Evolutionary conservation across 2,329 filamentous ascomycete species (phyloP).

Genomic region (Amphichorda felina): DNA sequence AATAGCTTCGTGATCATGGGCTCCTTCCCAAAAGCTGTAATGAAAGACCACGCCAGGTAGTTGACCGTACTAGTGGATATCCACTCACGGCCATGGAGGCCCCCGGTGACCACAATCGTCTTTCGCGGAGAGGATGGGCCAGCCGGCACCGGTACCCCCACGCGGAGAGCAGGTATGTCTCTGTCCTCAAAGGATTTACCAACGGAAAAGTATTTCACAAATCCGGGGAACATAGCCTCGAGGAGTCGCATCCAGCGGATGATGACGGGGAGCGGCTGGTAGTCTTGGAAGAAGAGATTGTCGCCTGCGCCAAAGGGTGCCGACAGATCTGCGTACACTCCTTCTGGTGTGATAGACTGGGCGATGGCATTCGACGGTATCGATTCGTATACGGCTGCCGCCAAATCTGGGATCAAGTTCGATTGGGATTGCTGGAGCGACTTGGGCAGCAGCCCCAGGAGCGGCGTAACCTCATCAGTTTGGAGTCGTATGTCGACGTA

Average conservation of each 20-base stretch:
- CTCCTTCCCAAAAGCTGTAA: constrained; percentile 69
- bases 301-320: constrained; percentile 26
- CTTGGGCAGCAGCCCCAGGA: constrained; percentile 66
- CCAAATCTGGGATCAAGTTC: constrained; percentile 69
- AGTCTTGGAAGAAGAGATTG: constrained; percentile 84
- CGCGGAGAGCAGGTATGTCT: constrained; percentile 69
- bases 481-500: constrained; percentile 78
- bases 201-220: constrained; percentile 61
- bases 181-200: constrained; percentile 84
- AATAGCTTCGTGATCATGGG: constrained; percentile 64
- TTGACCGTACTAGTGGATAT: constrained; percentile 86
- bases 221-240: constrained; percentile 77
- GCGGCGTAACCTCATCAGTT: constrained; percentile 62
- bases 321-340: constrained; percentile 3
- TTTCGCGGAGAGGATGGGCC: constrained; percentile 43
- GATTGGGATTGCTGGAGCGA: constrained; percentile 62
- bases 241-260: constrained; percentile 86
- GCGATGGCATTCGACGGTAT: constrained; percentile 9
- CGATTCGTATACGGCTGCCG: constrained; percentile 57
- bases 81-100: constrained; percentile 93
- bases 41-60: constrained; percentile 80
- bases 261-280: constrained; percentile 75
- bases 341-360: not conserved
- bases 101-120: constrained; percentile 72
- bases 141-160: constrained; percentile 46